Conservation (phyloP, 2,329 filamentous ascomycete genomes). For the Epichloe sibirici region DNA sequence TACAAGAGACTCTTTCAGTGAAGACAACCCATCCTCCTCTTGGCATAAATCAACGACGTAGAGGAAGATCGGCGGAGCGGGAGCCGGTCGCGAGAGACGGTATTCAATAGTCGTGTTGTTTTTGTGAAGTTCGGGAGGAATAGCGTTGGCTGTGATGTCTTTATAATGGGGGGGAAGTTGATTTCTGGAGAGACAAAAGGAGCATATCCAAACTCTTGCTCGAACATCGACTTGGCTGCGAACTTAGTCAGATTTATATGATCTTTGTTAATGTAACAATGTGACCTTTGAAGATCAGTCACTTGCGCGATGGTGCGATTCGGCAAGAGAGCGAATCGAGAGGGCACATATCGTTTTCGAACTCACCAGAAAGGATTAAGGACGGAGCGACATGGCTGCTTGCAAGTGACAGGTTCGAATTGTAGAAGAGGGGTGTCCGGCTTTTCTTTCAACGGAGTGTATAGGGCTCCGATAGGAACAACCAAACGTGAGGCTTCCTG, state of each 20-base stretch:
- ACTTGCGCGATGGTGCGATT: neutral
- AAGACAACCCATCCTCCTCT: slow-evolving; percentile 73
- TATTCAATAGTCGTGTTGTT: slow-evolving; percentile 86
- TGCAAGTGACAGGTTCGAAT: slow-evolving; percentile 95
- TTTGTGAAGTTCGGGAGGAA: slow-evolving; percentile 72
- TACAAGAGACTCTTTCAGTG: slow-evolving; percentile 74
- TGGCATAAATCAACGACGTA: slow-evolving; percentile 85
- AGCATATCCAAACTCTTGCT: slow-evolving; percentile 77
- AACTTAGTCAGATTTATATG: slow-evolving; percentile 10
- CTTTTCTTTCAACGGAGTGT: slow-evolving; percentile 93
- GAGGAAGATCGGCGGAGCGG: slow-evolving; percentile 74
- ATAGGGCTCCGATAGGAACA: slow-evolving; percentile 89
- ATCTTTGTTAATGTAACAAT: neutral
- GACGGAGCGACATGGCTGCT: slow-evolving; percentile 87
- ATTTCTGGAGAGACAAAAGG: slow-evolving; percentile 77
- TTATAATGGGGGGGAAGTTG: slow-evolving; percentile 77
- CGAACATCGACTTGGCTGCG: slow-evolving; percentile 69
- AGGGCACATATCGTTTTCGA: neutral
- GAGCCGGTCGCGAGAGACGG: slow-evolving; percentile 66
- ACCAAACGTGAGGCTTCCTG: slow-evolving; percentile 90
- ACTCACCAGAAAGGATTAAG: slow-evolving; percentile 91
- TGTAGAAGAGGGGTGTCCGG: slow-evolving; percentile 77
- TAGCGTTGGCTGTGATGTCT: slow-evolving; percentile 72
- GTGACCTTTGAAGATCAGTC: neutral
- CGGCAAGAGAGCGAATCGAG: neutral